Evolutionary conservation across 306 rosid genomes (phyloP).

Genomic region (Cucurbita ficifolia): DNA sequence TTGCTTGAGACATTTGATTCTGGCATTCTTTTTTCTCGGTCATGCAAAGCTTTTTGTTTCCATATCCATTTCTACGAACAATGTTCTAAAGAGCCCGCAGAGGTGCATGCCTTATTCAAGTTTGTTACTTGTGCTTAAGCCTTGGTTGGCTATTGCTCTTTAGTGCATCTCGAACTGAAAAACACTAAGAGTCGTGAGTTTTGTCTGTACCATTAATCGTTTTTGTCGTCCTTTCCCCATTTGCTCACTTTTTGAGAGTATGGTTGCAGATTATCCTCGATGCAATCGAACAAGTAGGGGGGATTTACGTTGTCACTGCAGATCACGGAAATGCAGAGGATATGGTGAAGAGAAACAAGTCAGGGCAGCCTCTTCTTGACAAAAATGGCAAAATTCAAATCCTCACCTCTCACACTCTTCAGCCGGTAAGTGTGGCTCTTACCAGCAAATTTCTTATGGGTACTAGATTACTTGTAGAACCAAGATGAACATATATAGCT

Average conservation of each 20-base stretch:
- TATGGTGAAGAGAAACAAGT: constrained; percentile 89
- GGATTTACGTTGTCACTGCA: constrained; percentile 93
- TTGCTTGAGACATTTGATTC: neutral
- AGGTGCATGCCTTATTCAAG: too few species aligned
- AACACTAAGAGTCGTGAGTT: neutral
- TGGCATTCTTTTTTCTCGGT: neutral
- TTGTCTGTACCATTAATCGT: neutral
- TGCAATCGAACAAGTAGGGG: constrained; percentile 84
- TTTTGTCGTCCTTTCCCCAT: neutral
- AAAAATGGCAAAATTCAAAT: constrained; percentile 79
- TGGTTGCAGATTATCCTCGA: constrained; percentile 73
- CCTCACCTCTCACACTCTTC: constrained; percentile 90
- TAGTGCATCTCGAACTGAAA: too few species aligned
- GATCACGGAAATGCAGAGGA: constrained; percentile 99
- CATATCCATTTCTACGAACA: neutral
- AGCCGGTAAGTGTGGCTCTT: constrained; percentile 40
- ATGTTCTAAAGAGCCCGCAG: too few species aligned
- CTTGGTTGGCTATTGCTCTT: too few species aligned
- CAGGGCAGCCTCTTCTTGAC: constrained; percentile 66
- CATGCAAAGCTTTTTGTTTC: neutral
- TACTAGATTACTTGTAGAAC: neutral
- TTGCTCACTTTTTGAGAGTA: neutral
- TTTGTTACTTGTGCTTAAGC: too few species aligned
- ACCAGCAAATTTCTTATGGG: constrained; percentile 3
- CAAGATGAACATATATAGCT: neutral